A percentile compares a stretch with the other conserved stretches of the same genome.
Conservation (phyloP, 768 basidiomycete species). For the Brasilioporus rufonigricans region DNA sequence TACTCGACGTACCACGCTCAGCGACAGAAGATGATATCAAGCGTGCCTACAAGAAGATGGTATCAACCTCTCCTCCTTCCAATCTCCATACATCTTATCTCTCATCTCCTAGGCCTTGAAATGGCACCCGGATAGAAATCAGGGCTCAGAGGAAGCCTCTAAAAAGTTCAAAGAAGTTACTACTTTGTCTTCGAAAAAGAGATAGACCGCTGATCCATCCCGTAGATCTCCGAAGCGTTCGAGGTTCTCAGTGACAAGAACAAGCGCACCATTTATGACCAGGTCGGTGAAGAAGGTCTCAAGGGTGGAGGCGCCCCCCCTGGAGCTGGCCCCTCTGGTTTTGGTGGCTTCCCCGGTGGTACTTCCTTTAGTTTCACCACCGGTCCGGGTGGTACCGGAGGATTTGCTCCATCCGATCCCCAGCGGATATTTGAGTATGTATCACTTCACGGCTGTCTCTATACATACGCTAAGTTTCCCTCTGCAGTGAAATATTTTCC, state of each 20-base stretch:
- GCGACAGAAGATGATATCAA: conserved; percentile 89
- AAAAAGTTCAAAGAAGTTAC: conserved; percentile 89
- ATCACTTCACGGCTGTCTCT: not conserved
- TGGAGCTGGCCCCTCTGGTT: conserved; percentile 45
- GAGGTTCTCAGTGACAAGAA: conserved; percentile 90
- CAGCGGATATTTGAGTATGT: conserved; percentile 87
- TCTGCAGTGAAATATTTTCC: conserved; percentile 57
- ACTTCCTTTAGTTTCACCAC: conserved; percentile 58
- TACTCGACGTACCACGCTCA: conserved; percentile 67
- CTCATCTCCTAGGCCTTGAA: conserved; percentile 63
- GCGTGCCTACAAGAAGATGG: conserved; percentile 94
- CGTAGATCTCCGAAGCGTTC: conserved; percentile 89
- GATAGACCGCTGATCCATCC: not conserved
- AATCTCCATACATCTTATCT: not conserved
- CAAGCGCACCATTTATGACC: conserved; percentile 85
- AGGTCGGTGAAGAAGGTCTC: conserved; percentile 93
- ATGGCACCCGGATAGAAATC: conserved; percentile 94
- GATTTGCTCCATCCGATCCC: conserved; percentile 80
- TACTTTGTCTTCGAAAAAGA: not conserved
- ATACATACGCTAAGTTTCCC: conserved; percentile 2
- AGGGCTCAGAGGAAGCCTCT: conserved; percentile 79
- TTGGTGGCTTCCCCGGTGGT: conserved; percentile 47
- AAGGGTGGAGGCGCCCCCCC: conserved; percentile 65
- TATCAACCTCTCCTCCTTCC: conserved; percentile 21
- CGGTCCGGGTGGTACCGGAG: conserved; percentile 40